These are phyloP conservation scores for Boletus insuetus DNA, from an alignment of 768 basidiomycete species.

Conservation along the genomic window DNA sequence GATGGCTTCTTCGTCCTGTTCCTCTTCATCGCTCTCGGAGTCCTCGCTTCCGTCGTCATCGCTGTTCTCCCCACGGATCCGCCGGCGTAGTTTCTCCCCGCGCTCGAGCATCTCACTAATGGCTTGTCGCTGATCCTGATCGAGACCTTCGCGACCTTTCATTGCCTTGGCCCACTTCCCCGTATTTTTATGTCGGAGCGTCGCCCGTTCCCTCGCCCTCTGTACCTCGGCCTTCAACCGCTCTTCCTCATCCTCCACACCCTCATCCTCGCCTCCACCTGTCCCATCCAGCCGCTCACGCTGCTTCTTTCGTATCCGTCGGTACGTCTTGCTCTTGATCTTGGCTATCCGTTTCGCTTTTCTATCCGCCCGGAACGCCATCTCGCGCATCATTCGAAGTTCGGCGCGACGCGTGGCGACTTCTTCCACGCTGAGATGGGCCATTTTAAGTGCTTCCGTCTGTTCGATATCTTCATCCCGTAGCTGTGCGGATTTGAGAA, in stretches of 20 bases:
- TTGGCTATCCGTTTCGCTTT: conserved; percentile 89
- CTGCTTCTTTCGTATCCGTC: conserved; percentile 47
- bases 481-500: conserved; percentile 79
- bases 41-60: conserved; percentile 52
- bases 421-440: conserved; percentile 82
- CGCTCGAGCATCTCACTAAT: conserved; percentile 84
- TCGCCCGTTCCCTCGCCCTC: conserved; percentile 86
- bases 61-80: conserved; percentile 68
- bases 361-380: conserved; percentile 89
- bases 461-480: conserved; percentile 76
- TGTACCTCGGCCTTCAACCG: conserved; percentile 70
- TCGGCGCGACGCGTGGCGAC: conserved; percentile 78
- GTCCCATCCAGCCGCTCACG: no score
- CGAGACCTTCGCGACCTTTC: conserved; percentile 65
- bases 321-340: conserved; percentile 94
- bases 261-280: conserved; percentile 20
- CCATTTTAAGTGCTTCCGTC: conserved; percentile 81
- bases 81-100: conserved; percentile 73
- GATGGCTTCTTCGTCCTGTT: conserved; percentile 45
- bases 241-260: conserved; percentile 45
- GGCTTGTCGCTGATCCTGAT: conserved; percentile 58
- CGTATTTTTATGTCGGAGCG: conserved; percentile 81
- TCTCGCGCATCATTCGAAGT: conserved; percentile 84
- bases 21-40: conserved; percentile 37
- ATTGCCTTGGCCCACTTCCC: conserved; percentile 86